Conservation (phyloP, 192 early-diverging fungal genomes). For the Entomortierella parvispora region DNA sequence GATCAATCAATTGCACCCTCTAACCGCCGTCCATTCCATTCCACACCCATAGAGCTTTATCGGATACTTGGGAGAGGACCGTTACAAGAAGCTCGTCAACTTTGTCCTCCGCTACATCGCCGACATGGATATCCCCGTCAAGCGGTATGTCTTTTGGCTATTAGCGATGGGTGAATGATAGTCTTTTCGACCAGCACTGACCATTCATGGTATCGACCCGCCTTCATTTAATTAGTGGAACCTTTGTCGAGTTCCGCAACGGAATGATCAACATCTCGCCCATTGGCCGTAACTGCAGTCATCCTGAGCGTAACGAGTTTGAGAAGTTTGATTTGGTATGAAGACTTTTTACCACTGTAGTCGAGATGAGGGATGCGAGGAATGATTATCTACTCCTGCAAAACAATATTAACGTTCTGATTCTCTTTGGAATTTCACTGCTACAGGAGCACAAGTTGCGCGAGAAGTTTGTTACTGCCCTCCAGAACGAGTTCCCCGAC, state of each 20-base stretch:
- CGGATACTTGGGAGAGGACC: constrained; percentile 89
- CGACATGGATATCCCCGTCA: constrained; percentile 92
- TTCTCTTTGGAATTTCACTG: not conserved
- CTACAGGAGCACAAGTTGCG: constrained; percentile 78
- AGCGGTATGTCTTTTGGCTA: constrained; percentile 75
- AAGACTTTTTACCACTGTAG: no score
- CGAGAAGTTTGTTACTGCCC: constrained; percentile 82
- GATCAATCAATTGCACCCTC: not conserved
- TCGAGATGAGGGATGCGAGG: no score
- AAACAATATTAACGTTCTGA: not conserved
- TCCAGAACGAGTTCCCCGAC: constrained; percentile 88
- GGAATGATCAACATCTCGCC: constrained; percentile 99
- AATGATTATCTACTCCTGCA: not conserved
- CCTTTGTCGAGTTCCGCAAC: constrained; percentile 98
- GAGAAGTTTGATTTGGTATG: constrained; percentile 86
- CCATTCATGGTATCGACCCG: not conserved
- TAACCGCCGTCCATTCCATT: not conserved
- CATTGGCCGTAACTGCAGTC: constrained; percentile 94
- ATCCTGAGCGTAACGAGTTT: constrained; percentile 90
- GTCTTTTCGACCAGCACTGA: not conserved
- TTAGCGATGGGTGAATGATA: not conserved
- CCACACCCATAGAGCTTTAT: constrained; percentile 82
- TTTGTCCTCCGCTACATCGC: constrained; percentile 96
- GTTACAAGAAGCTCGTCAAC: constrained; percentile 91
- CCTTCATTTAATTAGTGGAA: constrained; percentile 69